Percentiles rank a stretch among this genome's conserved stretches.
Evolutionary conservation across 805 yeast genomes (phyloP).

Genomic region (Peterozyma toletana): DNA sequence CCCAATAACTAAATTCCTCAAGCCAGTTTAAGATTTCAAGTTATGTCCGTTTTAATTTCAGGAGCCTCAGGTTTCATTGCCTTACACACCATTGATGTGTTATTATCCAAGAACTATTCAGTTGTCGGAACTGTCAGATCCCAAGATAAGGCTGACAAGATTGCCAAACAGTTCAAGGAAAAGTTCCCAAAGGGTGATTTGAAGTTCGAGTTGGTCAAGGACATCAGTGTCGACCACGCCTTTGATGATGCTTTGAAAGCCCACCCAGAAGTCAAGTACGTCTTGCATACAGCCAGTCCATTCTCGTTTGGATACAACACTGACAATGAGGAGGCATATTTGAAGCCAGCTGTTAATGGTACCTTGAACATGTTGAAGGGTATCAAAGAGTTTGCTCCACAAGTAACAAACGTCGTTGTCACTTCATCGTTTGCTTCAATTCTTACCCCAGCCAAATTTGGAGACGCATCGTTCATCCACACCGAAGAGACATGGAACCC

Average conservation of each 20-base stretch:
- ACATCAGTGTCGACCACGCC: conserved; percentile 28
- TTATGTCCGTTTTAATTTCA: conserved; percentile 31
- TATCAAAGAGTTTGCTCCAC: conserved; percentile 32
- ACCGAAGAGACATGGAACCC: conserved; percentile 33
- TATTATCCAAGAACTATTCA: conserved; percentile 30
- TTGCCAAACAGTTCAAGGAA: conserved; percentile 8
- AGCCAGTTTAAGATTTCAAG: too few species aligned
- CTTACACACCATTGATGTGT: conserved; percentile 33
- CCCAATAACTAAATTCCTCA: too few species aligned
- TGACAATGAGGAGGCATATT: conserved; percentile 39
- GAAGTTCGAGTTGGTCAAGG: conserved; percentile 23
- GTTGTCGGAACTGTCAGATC: conserved; percentile 50
- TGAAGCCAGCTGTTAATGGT: conserved; percentile 54
- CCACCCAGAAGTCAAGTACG: conserved; percentile 25
- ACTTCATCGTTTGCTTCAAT: conserved; percentile 52
- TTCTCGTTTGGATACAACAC: conserved; percentile 20
- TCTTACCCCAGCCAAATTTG: conserved; percentile 14
- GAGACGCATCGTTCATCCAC: conserved; percentile 11
- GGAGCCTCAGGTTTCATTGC: conserved; percentile 54
- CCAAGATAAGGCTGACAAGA: conserved; percentile 7
- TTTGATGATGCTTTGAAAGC: conserved; percentile 36
- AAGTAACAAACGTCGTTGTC: conserved; percentile 40
- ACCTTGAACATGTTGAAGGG: conserved; percentile 41
- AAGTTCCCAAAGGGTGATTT: conserved; percentile 14
- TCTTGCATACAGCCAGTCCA: conserved; percentile 35